A percentile compares a stretch with the other conserved stretches of the same genome.
Evolutionary conservation across 1,284 basidiomycete genomes (phyloP).

Genomic region (Blastosporella zonata): DNA sequence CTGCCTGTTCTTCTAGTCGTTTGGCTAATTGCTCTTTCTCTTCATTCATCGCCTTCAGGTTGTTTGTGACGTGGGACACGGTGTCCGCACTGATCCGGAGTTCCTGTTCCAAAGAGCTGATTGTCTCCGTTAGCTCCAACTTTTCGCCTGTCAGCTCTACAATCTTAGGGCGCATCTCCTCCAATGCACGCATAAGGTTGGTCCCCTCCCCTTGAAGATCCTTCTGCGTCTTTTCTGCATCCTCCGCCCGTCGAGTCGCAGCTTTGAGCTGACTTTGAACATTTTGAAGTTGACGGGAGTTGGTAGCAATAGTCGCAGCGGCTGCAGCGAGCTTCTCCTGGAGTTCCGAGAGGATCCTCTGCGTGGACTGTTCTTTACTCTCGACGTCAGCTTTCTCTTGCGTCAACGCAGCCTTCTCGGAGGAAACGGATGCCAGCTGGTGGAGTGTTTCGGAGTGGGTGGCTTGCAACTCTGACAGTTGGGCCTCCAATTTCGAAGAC

Average conservation of each 20-base stretch:
- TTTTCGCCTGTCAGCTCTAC: conserved; percentile 73
- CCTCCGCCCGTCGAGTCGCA: conserved; percentile 64
- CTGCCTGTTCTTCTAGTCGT: conserved; percentile 40
- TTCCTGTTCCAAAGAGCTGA: conserved; percentile 51
- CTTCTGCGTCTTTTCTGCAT: conserved; percentile 66
- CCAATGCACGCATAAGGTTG: conserved; percentile 68
- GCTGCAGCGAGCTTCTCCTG: conserved; percentile 58
- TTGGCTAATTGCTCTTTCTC: conserved; percentile 45
- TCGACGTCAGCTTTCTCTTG: conserved; percentile 49
- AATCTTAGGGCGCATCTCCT: conserved; percentile 83
- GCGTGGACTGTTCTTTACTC: conserved; percentile 42
- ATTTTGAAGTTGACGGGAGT: conserved; percentile 56
- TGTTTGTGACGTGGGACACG: conserved; percentile 60
- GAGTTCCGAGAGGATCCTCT: conserved; percentile 45
- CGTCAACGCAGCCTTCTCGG: conserved; percentile 44
- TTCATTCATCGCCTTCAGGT: conserved; percentile 50
- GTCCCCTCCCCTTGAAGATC: conserved; percentile 72
- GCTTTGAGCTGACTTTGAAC: conserved; percentile 58
- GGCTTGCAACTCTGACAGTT: conserved; percentile 43
- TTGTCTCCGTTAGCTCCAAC: conserved; percentile 61
- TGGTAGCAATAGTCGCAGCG: conserved; percentile 47
- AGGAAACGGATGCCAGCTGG: conserved; percentile 41
- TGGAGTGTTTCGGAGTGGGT: conserved; percentile 39
- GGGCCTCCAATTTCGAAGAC: conserved; percentile 44
- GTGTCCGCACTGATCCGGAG: conserved; percentile 52